Base-by-base conservation (phyloP, 768 basidiomycete genomes). In the Sarcomyxa edulis region DNA sequence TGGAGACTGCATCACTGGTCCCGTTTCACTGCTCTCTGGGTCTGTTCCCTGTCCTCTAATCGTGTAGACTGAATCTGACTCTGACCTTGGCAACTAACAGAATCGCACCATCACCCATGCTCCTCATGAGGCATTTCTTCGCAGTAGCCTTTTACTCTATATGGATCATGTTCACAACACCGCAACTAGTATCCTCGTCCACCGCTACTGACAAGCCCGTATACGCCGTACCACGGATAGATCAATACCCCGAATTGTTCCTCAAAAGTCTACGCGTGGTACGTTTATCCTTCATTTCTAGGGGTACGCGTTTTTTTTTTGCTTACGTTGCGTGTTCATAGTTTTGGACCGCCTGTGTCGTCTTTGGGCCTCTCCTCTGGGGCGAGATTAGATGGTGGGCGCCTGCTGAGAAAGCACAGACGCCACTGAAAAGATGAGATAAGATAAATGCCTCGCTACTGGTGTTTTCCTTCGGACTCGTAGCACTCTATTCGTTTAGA, bases 141-240 rank as follows among this genome's bases (percentile, higher is more conserved):
- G 66, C 75, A 19, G 96, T 99, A 47, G 96, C 96, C 0, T 75
- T 99, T 48, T 99, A 96, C 63, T 81, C 93, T 2, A 83, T 97
- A 54, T 98, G 83, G 78, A 69, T 85, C 35, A 71, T 96, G 61
- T 93, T 97, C 61, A 83, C 80, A 7, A 78, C 63, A 40, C 60
- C 66, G 25, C 56, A 43, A 6, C 54, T 40, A 7, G 39, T 62
- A 2, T 43, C 56, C 8, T 47, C 55, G 9, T 32, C 45, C 5
- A 27, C 45, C 21, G 30, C 36, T 14, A 22, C 40, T 11, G 46
- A 46, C 26, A 76, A 78, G 42, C 54, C 62, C 5, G 51, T 58
- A 7, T 58, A 66, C 33, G 55, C 55, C 4, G 54, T 46, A 2
- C 74, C 86, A 0, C 48, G 69, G 3, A 39, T 82, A 2, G 60